Conservation (phyloP, 169 alveolate species). For the Cryptosporidium muris region DNA sequence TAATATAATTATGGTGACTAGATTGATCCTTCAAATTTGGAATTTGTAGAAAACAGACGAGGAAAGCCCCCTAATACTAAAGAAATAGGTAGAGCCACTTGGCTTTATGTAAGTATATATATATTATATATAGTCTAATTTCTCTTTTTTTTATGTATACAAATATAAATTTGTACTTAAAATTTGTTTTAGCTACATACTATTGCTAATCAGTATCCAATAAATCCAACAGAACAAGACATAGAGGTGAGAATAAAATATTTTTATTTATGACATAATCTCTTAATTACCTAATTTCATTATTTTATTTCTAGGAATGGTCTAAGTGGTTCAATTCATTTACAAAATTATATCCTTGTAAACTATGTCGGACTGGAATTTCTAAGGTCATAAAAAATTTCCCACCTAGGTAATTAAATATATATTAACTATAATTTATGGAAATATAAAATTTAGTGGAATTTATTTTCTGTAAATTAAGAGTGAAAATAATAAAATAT, state of each 20-base stretch:
- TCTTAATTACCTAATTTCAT: too few species aligned
- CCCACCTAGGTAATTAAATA: slow-evolving; percentile 50
- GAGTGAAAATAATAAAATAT: not conserved
- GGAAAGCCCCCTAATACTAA: slow-evolving; percentile 47
- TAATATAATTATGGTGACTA: not conserved
- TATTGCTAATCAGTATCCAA: slow-evolving; percentile 67
- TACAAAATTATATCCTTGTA: slow-evolving; percentile 56
- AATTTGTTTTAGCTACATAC: slow-evolving; percentile 26
- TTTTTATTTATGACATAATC: not conserved
- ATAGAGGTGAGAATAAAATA: slow-evolving; percentile 11
- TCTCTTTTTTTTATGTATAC: not conserved
- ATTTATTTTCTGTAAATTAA: not conserved
- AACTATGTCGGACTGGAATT: slow-evolving; percentile 32
- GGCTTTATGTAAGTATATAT: slow-evolving; percentile 48
- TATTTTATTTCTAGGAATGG: slow-evolving; percentile 13
- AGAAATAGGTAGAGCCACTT: slow-evolving; percentile 65
- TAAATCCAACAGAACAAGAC: slow-evolving; percentile 5
- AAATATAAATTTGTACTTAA: not conserved
- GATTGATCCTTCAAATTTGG: not conserved
- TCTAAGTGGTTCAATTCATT: slow-evolving; percentile 22
- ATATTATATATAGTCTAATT: not conserved
- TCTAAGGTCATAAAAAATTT: not conserved
- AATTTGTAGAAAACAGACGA: not conserved
- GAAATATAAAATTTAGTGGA: not conserved
- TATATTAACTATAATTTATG: not conserved